Evolutionary conservation across 2,329 filamentous ascomycete species (phyloP).

Genomic region (Coniella vitis): DNA sequence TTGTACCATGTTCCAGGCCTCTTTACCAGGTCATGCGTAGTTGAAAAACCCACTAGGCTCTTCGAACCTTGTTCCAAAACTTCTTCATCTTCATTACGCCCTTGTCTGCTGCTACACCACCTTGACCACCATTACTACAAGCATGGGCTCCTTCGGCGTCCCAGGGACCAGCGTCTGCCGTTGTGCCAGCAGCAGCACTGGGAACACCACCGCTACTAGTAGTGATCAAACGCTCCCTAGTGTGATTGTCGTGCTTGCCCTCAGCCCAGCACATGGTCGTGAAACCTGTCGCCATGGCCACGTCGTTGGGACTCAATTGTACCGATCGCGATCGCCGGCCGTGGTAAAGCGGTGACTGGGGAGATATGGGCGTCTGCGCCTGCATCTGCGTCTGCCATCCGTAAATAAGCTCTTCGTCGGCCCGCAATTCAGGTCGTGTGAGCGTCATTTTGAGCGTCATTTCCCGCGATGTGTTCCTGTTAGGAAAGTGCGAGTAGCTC

Average conservation of each 20-base stretch:
- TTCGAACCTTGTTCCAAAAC: constrained; percentile 56
- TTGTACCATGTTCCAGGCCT: background rate
- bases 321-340: constrained; percentile 44
- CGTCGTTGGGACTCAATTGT: constrained; percentile 1
- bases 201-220: too few relatives aligned
- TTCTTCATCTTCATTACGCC: constrained; percentile 57
- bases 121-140: constrained; percentile 19
- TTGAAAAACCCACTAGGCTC: constrained; percentile 24
- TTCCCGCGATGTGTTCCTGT: constrained; percentile 57
- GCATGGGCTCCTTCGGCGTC: constrained; percentile 21
- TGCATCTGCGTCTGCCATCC: constrained; percentile 48
- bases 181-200: constrained; percentile 21
- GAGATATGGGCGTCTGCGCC: constrained; percentile 20
- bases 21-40: constrained; percentile 10
- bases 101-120: constrained; percentile 36
- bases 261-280: constrained; percentile 27
- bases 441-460: constrained; percentile 97
- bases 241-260: constrained; percentile 38
- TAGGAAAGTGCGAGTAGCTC: constrained; percentile 21
- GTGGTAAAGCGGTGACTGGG: constrained; percentile 5
- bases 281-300: constrained; percentile 26
- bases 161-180: constrained; percentile 48
- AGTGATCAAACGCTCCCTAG: constrained; percentile 34
- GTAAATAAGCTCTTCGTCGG: constrained; percentile 65
- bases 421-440: constrained; percentile 79